These are phyloP conservation scores for Penicillium silybi DNA, from an alignment of 495 filamentous ascomycete genomes.

Conservation along the genomic window DNA sequence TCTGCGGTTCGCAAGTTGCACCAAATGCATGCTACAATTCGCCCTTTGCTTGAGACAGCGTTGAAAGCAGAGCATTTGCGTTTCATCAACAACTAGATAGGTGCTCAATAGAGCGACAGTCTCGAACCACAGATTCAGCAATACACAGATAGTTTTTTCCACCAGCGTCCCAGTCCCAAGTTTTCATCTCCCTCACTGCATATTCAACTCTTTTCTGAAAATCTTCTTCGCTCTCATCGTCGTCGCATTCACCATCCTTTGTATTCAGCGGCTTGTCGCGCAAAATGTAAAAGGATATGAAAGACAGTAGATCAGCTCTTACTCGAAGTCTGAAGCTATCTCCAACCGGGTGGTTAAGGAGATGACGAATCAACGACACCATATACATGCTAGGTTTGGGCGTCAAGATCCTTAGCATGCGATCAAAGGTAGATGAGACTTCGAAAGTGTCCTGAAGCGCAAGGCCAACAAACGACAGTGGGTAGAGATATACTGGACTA, in stretches of 20 bases:
- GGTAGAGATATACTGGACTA: constrained; percentile 10
- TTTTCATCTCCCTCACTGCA: constrained; percentile 5
- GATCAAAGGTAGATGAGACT: constrained; percentile 14
- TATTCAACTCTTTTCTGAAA: constrained; percentile 18
- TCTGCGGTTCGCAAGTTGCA: no score
- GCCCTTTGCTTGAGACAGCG: no score
- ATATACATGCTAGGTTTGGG: constrained; percentile 16
- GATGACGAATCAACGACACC: constrained; percentile 8
- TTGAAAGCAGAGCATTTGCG: no score
- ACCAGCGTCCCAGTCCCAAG: constrained; percentile 13
- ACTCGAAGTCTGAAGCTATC: constrained; percentile 7
- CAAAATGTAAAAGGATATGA: constrained; percentile 15
- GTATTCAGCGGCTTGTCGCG: constrained; percentile 8
- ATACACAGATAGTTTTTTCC: constrained; percentile 3
- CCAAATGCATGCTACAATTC: no score
- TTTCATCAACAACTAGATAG: no score
- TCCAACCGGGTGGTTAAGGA: background rate
- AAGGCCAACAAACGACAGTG: constrained; percentile 15
- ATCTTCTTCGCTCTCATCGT: constrained; percentile 18
- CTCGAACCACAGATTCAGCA: constrained; percentile 5
- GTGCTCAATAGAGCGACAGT: no score
- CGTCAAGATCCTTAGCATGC: constrained; percentile 5
- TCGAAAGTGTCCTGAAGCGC: constrained; percentile 11
- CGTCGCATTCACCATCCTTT: constrained; percentile 5
- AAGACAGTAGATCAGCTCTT: constrained; percentile 6